Conservation (phyloP, 148 eudicot genomes). For the Cornus controversa region DNA sequence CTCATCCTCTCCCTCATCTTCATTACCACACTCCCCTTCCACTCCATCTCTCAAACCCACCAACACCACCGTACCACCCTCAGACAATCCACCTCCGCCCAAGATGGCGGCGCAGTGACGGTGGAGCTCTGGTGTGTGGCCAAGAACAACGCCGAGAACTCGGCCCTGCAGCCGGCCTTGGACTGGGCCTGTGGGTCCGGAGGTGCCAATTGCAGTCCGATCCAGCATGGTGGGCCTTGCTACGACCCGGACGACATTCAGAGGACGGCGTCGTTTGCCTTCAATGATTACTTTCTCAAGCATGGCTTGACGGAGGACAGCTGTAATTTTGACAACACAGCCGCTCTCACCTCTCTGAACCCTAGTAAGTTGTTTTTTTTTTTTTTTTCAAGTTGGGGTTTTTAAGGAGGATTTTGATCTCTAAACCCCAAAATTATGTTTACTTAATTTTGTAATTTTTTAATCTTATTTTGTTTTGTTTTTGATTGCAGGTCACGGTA, state of each 20-base stretch:
- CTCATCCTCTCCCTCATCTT: constrained; percentile 9
- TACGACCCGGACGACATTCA: constrained; percentile 59
- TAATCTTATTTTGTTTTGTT: neutral
- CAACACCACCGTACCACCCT: neutral
- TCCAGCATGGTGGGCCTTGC: constrained; percentile 80
- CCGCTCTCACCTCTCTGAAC: constrained; percentile 73
- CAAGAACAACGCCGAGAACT: constrained; percentile 86
- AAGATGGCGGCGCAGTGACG: constrained; percentile 22
- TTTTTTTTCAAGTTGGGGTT: too few relatives aligned
- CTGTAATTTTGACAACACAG: constrained; percentile 63
- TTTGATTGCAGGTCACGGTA: constrained; percentile 56
- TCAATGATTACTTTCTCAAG: constrained; percentile 68
- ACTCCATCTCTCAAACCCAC: neutral
- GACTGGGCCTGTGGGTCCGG: constrained; percentile 93
- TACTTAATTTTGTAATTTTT: neutral
- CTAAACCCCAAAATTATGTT: neutral
- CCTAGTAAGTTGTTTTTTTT: too few relatives aligned
- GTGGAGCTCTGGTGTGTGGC: constrained; percentile 91
- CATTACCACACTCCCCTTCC: too few relatives aligned
- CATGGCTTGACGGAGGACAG: constrained; percentile 65
- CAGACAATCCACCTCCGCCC: constrained; percentile 17
- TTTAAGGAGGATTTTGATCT: constrained; percentile 16
- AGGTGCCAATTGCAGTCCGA: constrained; percentile 66
- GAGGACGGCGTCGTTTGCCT: constrained; percentile 79
- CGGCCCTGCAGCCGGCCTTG: constrained; percentile 61